These are phyloP conservation scores for Tanacetum coccineum DNA, from an alignment of 129 eudicot genomes.

Conservation along the genomic window DNA sequence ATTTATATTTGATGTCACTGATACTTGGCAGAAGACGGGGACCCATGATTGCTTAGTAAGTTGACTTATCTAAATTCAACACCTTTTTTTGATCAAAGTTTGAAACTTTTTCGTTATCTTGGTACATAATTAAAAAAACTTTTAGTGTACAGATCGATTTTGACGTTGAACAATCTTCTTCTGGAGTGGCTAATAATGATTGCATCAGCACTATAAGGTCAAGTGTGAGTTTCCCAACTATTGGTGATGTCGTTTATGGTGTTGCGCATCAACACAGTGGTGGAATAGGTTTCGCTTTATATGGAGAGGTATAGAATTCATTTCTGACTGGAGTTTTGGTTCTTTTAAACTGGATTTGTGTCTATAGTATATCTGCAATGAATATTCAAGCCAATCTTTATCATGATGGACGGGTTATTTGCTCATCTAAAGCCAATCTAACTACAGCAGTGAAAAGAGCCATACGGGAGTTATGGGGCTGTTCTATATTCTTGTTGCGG, in stretches of 20 bases:
- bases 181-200: constrained; percentile 26
- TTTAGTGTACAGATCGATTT: constrained; percentile 48
- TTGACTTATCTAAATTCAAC: not conserved
- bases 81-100: not conserved
- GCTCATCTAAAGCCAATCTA: constrained; percentile 63
- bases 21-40: constrained; percentile 47
- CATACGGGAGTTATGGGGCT: constrained; percentile 85
- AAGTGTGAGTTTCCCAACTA: constrained; percentile 38
- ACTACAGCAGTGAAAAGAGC: constrained; percentile 43
- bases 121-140: not conserved
- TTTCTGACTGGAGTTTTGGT: not conserved
- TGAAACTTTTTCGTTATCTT: not conserved
- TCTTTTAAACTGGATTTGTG: no score
- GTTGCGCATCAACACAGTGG: constrained; percentile 67
- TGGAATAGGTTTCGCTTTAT: constrained; percentile 47
- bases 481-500: constrained; percentile 60
- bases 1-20: constrained; percentile 70
- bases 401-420: constrained; percentile 63
- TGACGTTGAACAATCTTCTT: constrained; percentile 36
- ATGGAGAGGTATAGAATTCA: constrained; percentile 43
- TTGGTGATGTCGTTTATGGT: constrained; percentile 66
- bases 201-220: constrained; percentile 36
- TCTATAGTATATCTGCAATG: no score
- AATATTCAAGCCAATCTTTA: no score
- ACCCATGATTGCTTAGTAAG: constrained; percentile 55